A percentile compares a stretch with the other conserved stretches of the same genome.
These are phyloP conservation scores for Eucalyptus sideroxylon DNA, from an alignment of 345 rosid species.

Conservation along the genomic window DNA sequence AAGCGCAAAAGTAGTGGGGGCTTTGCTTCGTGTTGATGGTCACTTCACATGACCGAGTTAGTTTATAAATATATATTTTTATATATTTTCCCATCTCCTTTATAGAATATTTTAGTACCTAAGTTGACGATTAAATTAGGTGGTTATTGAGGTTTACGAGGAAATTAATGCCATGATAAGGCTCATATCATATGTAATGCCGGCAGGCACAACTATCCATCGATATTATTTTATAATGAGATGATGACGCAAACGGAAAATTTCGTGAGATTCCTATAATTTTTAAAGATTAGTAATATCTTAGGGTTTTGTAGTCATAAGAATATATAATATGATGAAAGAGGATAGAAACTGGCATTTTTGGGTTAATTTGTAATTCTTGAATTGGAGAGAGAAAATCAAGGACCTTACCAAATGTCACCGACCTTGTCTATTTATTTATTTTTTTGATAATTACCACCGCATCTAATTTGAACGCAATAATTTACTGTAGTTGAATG, in stretches of 20 bases:
- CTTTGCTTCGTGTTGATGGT: not conserved
- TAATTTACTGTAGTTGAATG: not conserved
- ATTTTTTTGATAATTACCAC: not conserved
- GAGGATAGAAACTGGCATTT: not conserved
- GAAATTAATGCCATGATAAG: not conserved
- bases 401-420: not conserved
- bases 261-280: not conserved
- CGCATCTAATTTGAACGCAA: not conserved
- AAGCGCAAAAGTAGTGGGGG: not conserved
- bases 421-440: not conserved
- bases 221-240: not conserved
- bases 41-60: not conserved
- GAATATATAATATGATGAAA: not conserved
- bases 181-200: not conserved
- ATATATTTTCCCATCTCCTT: not conserved
- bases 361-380: not conserved
- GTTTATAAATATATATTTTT: not conserved
- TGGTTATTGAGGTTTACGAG: not conserved
- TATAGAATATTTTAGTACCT: not conserved
- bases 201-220: not conserved
- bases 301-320: not conserved
- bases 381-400: not conserved
- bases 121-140: not conserved
- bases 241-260: not conserved
- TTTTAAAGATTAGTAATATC: not conserved